Conservation (phyloP, 192 early-diverging fungal species). For the Podila verticillata region DNA sequence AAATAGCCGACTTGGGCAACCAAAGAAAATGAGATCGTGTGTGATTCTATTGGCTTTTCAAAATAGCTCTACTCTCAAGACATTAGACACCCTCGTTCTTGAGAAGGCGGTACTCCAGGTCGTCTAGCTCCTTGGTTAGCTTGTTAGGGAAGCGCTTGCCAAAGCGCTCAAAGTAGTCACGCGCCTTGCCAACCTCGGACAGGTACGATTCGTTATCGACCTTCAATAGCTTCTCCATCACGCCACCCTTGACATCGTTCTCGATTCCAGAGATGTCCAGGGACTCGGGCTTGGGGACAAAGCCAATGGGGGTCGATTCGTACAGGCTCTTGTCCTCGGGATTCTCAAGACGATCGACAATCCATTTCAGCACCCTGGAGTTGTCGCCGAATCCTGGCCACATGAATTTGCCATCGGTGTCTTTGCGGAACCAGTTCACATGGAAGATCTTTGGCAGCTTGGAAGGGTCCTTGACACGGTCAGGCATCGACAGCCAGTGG, state of each 20-base stretch:
- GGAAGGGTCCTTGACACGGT: constrained; percentile 37
- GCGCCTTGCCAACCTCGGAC: constrained; percentile 41
- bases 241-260: constrained; percentile 29
- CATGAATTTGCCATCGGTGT: constrained; percentile 33
- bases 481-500: constrained; percentile 49
- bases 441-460: constrained; percentile 44
- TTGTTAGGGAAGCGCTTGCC: constrained; percentile 48
- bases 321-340: constrained; percentile 33
- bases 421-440: constrained; percentile 52
- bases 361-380: constrained; percentile 49
- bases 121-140: constrained; percentile 46
- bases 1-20: no score
- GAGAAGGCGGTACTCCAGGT: constrained; percentile 30
- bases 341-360: constrained; percentile 37
- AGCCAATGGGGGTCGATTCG: constrained; percentile 39
- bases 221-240: constrained; percentile 35
- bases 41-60: no score
- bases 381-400: constrained; percentile 49
- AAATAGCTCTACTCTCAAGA: no score
- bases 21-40: no score
- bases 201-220: constrained; percentile 31
- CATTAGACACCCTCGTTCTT: constrained; percentile 26
- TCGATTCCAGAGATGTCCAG: constrained; percentile 46
- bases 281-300: constrained; percentile 31
- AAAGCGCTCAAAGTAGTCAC: constrained; percentile 41